Conservation (phyloP, 768 basidiomycete genomes). For the Pleurotus eryngii region DNA sequence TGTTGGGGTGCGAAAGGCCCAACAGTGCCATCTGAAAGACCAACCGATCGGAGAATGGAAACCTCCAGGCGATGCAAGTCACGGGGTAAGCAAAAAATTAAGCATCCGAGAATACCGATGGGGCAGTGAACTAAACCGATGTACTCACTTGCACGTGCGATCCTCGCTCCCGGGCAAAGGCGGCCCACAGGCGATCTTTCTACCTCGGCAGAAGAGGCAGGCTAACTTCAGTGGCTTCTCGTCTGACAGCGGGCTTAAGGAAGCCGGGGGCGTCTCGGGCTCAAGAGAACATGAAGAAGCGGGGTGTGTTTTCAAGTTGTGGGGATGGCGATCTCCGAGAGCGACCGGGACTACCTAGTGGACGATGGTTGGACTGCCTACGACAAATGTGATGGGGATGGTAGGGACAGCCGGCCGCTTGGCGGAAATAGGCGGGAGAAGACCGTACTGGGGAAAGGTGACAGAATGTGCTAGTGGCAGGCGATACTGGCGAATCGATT, state of each 20-base stretch:
- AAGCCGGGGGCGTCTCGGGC: neutral
- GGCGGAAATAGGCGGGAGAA: neutral
- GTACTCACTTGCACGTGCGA: constrained; percentile 64
- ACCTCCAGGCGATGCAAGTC: neutral
- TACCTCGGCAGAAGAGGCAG: constrained; percentile 62
- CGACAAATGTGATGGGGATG: neutral
- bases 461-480: neutral
- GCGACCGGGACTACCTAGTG: neutral
- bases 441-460: no score
- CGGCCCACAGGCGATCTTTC: constrained; percentile 69
- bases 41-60: neutral
- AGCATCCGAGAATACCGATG: neutral
- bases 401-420: neutral
- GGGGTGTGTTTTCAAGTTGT: neutral
- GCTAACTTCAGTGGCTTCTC: constrained; percentile 42
- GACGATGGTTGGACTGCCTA: neutral
- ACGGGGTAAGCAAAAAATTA: neutral
- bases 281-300: neutral
- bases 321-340: constrained; percentile 1
- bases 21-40: neutral
- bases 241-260: constrained; percentile 23
- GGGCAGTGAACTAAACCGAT: neutral
- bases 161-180: constrained; percentile 50
- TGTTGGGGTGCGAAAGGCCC: neutral
- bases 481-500: neutral